phyloP scores from a whole-genome alignment of 139 green algal species.

The Pleodorina starrii region DNA sequence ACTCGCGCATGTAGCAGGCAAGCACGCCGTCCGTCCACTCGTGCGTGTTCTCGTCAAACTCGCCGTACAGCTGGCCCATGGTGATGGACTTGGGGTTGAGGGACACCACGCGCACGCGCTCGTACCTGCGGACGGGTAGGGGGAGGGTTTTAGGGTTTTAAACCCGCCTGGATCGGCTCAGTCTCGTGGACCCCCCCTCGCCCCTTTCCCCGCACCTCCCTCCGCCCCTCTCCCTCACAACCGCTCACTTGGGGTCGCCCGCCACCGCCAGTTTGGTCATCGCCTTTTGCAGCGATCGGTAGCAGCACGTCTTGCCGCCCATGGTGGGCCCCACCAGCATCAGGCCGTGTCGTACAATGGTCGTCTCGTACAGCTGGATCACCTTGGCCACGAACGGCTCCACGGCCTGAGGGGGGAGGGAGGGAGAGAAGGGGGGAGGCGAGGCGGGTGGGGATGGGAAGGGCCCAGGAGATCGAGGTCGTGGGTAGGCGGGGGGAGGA shows the following conservation, averaged over 20 bases:
- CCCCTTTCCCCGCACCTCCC: background rate
- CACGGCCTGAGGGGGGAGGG: conserved; percentile 57
- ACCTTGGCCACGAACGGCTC: conserved; percentile 80
- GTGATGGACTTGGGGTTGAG: conserved; percentile 89
- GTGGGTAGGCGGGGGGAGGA: background rate
- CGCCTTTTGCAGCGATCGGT: conserved; percentile 66
- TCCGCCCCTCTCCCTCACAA: background rate
- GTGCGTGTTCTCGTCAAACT: conserved; percentile 88
- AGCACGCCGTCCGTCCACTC: conserved; percentile 89
- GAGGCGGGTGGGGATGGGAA: background rate
- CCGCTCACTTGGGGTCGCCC: conserved; percentile 53
- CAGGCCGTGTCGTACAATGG: conserved; percentile 87
- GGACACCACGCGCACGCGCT: conserved; percentile 64
- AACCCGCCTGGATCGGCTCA: too few relatives aligned
- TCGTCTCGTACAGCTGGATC: conserved; percentile 93
- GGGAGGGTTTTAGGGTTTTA: too few relatives aligned
- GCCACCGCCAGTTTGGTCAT: conserved; percentile 62
- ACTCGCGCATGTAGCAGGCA: conserved; percentile 87
- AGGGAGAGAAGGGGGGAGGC: conserved; percentile 13
- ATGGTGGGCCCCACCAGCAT: conserved; percentile 90
- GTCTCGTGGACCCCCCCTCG: background rate
- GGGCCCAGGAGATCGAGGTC: background rate
- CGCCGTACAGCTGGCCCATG: conserved; percentile 88
- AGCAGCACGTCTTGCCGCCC: conserved; percentile 85
- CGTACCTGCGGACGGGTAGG: conserved; percentile 31